Percentiles rank a stretch among this genome's conserved stretches.
phyloP scores from a whole-genome alignment of 2,329 filamentous ascomycete genomes.

The Colletotrichum sp. region DNA sequence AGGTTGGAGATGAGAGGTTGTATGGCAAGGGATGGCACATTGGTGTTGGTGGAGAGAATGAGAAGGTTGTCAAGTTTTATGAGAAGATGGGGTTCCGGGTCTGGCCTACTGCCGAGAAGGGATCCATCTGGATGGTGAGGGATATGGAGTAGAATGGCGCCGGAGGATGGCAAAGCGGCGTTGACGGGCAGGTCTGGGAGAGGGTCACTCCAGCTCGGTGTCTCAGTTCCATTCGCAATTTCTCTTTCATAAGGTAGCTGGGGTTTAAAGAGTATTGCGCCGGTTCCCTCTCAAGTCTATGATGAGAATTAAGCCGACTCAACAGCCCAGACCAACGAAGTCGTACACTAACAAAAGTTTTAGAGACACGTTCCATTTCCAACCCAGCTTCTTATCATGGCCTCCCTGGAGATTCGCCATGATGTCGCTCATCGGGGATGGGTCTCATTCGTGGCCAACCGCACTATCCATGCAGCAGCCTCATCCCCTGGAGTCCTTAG shows the following conservation, averaged over 20 bases:
- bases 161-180: not conserved
- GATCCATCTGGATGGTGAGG: conserved; percentile 46
- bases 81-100: conserved; percentile 50
- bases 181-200: not conserved
- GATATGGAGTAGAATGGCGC: conserved; percentile 29
- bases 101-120: conserved; percentile 37
- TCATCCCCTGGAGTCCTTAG: not conserved
- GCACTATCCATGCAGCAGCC: not conserved
- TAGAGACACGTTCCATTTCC: not conserved
- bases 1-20: conserved; percentile 8
- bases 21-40: conserved; percentile 46
- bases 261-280: not conserved
- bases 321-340: not conserved
- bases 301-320: not conserved
- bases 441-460: not conserved
- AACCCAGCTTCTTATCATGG: not conserved
- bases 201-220: not conserved
- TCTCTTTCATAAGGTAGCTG: not conserved
- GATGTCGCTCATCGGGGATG: not conserved
- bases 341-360: not conserved
- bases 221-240: not conserved
- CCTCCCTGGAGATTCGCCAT: not conserved
- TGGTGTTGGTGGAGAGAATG: conserved; percentile 50
- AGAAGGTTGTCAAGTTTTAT: conserved; percentile 53
- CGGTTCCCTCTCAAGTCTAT: rapidly evolving